Evolutionary conservation across 73 alveolate genomes (phyloP), one percentile per base, ranked within the genome.

Genomic region (Paramecium tetraurelia): DNA sequence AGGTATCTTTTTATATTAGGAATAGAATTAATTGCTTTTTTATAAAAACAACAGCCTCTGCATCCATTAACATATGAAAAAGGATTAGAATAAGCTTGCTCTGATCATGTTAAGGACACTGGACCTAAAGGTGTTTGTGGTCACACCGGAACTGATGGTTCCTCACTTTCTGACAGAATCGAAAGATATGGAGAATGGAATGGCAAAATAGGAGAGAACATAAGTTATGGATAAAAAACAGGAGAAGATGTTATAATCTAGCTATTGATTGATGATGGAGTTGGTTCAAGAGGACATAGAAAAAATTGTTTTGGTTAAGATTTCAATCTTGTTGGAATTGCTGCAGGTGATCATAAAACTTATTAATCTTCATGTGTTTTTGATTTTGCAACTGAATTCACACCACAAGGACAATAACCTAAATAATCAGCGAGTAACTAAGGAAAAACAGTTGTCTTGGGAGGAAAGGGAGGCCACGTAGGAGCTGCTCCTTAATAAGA

Each of bases 231-330:
- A 10, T 43, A 89, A 59, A 38, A 85, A 4, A 89, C 85, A 69
- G 98, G 96, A 7, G 92, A 71, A 31, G 97, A 95, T 31, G 94
- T 93, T 38, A 86, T 96, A 11, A 33, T 75, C 10, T 83, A 92
- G 22, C 92, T 96, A 36, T 57, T 96, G 11, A 93, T 96, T 36
- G 98, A 96, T 85, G 98, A 96, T 93, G 98, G 98, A 11, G 97
- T 96, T 3, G 59, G 92, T 21, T 95, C 92, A 18, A 93, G 98
- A 63, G 97, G 97, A 29, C 97, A 96, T 92, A 58, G 98, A 57
- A 21, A 24, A 38, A 86, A 92, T 58, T 72, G 86, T 35, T 72
- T 92, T 68, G 76, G 72, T 16, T 33, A 58, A 24, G 95, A 80
- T 40, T 85, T 84, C 24, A 58, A 53, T 24, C 31, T 33, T 27